phyloP scores from a whole-genome alignment of 805 yeast species.

The Candida maesae region DNA sequence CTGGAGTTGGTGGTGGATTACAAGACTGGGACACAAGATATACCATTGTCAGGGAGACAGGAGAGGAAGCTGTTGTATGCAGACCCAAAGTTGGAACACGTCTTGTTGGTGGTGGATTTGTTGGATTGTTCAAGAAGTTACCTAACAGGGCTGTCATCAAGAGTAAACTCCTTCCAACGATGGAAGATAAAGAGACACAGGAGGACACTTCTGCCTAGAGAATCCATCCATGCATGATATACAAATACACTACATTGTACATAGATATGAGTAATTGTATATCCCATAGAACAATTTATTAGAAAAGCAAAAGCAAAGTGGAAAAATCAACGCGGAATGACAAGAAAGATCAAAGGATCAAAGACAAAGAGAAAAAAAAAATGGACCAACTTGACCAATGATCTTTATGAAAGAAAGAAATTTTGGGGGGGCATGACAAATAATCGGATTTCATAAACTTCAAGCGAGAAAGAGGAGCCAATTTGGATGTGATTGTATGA shows the following conservation, averaged over 20 bases:
- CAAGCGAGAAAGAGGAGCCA: neutral
- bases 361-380: too few species aligned
- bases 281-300: too few species aligned
- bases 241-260: too few species aligned
- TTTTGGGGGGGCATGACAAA: neutral
- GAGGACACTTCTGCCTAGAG: too few species aligned
- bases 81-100: conserved; percentile 47
- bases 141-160: conserved; percentile 21
- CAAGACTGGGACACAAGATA: conserved; percentile 48
- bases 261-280: too few species aligned
- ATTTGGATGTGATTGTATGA: conserved; percentile 1
- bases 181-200: too few species aligned
- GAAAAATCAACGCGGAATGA: neutral
- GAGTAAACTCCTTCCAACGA: conserved; percentile 7
- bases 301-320: conserved; percentile 3
- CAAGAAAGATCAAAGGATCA: too few species aligned
- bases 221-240: too few species aligned
- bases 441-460: neutral
- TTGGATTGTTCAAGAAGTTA: conserved; percentile 38
- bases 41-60: conserved; percentile 37
- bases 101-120: conserved; percentile 50
- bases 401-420: too few species aligned
- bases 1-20: conserved; percentile 49
- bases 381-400: too few species aligned
- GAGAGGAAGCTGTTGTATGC: conserved; percentile 40